Evolutionary conservation across 1,139 yeast genomes (phyloP), one percentile per base, ranked within the genome.

Genomic region (Yamadazyma blattariae): DNA sequence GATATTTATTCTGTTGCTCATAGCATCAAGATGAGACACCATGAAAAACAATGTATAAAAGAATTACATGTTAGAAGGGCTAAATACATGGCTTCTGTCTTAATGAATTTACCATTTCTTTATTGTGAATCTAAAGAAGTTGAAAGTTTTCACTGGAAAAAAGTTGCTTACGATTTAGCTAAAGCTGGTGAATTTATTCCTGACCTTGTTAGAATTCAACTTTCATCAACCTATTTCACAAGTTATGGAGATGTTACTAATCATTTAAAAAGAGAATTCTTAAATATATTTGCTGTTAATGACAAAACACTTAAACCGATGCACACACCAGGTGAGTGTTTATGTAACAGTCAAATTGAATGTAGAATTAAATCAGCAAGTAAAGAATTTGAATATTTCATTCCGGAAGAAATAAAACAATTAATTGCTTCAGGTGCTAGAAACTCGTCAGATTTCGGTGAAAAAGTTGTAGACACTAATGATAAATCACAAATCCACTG

Each of bases 181-280:
- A 16, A 27, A 10, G 41, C 46, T 5, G 41, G 38, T 15, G 37
- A 38, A 15, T 35, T 52, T 26, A 40, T 48, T 20, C 53, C 56
- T 22, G 50, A 46, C 6, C 35, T 36, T 11, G 41, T 47, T 3
- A 36, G 51, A 21, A 35, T 39, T 29, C 49, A 46, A 32, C 25
- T 45, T 8, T 48, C 45, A 6, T 48, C 47, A 2, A 27, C 36
- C 4, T 44, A 31, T 24, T 48, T 32, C 25, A 33, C 43, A 19
- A 47, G 51, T 30, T 48, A 37, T 40, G 52, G 52, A 2, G 35
- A 41, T 13, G 35, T 48, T 29, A 38, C 50, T 2, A 43, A 42
- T 15, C 48, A 47, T 30, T 33, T 48, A 6, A 47, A 41, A 29
- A 32, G 47, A 25, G 44, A 44, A 11, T 48, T 48, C 38, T 48